Conservation (phyloP, 176 grass and related monocot species). For the Panicum miliaceum region DNA sequence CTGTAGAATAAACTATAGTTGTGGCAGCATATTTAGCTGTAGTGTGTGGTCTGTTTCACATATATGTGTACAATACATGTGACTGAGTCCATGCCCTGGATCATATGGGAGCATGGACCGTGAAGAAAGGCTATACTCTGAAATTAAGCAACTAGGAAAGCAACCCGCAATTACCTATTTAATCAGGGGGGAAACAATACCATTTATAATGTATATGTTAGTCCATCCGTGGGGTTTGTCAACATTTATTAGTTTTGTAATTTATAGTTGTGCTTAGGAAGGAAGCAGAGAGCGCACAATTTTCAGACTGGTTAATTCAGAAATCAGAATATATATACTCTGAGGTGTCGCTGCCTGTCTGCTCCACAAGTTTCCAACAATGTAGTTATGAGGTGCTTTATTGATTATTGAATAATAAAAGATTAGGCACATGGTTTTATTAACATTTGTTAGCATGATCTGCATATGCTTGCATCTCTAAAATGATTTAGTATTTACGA, state of each 20-base stretch:
- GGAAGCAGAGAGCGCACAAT: background rate
- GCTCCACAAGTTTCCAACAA: background rate
- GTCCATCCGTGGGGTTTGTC: background rate
- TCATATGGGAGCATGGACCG: background rate
- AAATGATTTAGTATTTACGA: background rate
- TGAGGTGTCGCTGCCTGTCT: background rate
- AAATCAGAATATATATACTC: background rate
- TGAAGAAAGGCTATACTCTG: background rate
- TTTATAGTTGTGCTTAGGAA: conserved; percentile 1
- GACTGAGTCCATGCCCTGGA: background rate
- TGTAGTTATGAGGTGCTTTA: background rate
- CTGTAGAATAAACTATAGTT: background rate
- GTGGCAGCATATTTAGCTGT: background rate
- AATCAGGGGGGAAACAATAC: background rate
- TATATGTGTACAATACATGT: background rate
- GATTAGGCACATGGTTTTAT: background rate
- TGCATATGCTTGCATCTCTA: background rate
- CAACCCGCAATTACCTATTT: background rate
- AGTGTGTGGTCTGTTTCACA: background rate
- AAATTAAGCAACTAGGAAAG: background rate
- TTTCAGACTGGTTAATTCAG: background rate
- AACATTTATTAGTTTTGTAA: background rate
- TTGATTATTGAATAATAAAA: background rate
- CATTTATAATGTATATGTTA: background rate
- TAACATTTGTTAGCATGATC: background rate